phyloP scores from a whole-genome alignment of 371 early-diverging fungal genomes.

The Mucor circinelloides region DNA sequence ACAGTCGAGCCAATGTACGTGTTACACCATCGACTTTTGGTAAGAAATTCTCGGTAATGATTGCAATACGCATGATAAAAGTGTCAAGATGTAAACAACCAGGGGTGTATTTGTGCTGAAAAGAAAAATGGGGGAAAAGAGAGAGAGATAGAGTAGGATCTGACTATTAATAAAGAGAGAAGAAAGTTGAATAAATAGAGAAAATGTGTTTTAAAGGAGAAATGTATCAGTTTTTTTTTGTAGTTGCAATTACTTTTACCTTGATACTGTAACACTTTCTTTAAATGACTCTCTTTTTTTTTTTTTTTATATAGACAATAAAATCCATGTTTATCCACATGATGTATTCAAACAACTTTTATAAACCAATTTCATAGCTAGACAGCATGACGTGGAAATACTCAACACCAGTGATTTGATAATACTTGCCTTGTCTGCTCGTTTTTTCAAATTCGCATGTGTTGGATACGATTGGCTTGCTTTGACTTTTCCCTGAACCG shows the following conservation, averaged over 20 bases:
- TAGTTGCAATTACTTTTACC: not conserved
- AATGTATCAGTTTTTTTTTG: not conserved
- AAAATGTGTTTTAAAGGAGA: slow-evolving; percentile 3
- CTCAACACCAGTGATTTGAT: slow-evolving; percentile 1
- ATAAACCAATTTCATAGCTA: not conserved
- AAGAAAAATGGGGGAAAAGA: not conserved
- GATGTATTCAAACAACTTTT: not conserved
- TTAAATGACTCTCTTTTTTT: not conserved
- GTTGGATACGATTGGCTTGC: not conserved
- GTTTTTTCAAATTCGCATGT: not conserved
- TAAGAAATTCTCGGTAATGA: slow-evolving; percentile 52
- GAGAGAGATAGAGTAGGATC: not conserved
- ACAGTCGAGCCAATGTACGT: slow-evolving; percentile 41
- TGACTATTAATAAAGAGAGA: not conserved
- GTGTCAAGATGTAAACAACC: not conserved
- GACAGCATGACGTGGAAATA: not conserved
- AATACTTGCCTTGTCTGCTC: not conserved
- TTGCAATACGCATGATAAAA: slow-evolving; percentile 46
- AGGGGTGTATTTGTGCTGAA: not conserved
- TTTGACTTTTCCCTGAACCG: not conserved
- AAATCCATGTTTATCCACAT: not conserved
- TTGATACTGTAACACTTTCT: not conserved
- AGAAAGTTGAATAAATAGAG: not conserved
- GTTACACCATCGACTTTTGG: slow-evolving; percentile 60
- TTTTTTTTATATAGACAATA: not conserved